Evolutionary conservation across 129 eudicot genomes (phyloP).

Genomic region (Glebionis coronaria): DNA sequence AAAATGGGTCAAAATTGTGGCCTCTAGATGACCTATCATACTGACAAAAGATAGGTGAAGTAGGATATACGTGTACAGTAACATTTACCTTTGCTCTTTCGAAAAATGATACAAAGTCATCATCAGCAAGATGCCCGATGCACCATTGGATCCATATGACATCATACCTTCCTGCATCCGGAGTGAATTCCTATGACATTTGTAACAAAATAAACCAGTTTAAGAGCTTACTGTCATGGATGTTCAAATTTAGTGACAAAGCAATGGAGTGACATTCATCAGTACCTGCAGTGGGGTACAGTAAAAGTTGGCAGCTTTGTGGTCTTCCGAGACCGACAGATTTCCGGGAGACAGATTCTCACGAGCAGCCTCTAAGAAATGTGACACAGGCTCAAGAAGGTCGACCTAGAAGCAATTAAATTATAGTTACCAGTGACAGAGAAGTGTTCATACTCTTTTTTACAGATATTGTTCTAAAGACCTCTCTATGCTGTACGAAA

Average conservation of each 20-base stretch:
- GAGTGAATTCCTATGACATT: slow-evolving; percentile 74
- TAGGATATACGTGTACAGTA: slow-evolving; percentile 1
- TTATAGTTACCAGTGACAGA: background rate
- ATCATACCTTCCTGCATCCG: slow-evolving; percentile 79
- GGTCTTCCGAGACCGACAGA: slow-evolving; percentile 47
- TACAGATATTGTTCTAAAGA: slow-evolving; percentile 5
- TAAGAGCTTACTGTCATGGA: background rate
- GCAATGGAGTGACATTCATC: background rate
- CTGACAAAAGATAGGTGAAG: slow-evolving; percentile 4
- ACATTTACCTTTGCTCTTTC: slow-evolving; percentile 77
- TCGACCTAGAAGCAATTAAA: slow-evolving; percentile 61
- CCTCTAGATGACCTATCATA: slow-evolving; percentile 8
- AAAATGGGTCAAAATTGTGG: background rate
- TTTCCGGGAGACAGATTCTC: slow-evolving; percentile 63
- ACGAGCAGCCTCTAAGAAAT: slow-evolving; percentile 89
- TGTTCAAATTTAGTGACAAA: background rate
- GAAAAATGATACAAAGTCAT: slow-evolving; percentile 81
- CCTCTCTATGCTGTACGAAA: background rate
- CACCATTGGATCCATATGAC: slow-evolving; percentile 99
- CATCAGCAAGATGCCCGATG: slow-evolving; percentile 97
- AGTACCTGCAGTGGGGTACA: slow-evolving; percentile 89
- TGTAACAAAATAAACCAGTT: background rate
- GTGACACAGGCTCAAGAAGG: slow-evolving; percentile 97
- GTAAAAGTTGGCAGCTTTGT: slow-evolving; percentile 78
- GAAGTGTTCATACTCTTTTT: background rate